These are phyloP conservation scores for Sphenostylis stenocarpa DNA, from an alignment of 306 rosid genomes.

Conservation along the genomic window DNA sequence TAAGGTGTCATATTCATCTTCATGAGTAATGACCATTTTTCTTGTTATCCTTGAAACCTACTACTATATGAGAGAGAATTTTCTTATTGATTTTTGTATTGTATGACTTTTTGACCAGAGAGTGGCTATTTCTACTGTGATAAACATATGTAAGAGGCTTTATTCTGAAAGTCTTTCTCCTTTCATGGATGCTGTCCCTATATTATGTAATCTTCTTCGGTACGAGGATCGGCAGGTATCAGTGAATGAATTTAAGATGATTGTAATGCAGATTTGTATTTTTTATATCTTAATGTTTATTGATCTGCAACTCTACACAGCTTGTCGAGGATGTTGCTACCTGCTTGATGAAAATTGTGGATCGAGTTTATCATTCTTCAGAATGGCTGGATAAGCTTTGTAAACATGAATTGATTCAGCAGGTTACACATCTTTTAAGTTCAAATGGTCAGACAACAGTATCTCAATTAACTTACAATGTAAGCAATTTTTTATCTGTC, in stretches of 20 bases:
- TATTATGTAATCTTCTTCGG: slow-evolving; percentile 85
- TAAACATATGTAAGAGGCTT: slow-evolving; percentile 86
- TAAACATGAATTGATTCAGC: slow-evolving; percentile 73
- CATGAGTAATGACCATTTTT: too few relatives aligned
- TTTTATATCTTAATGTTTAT: slow-evolving; percentile 7
- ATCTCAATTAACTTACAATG: slow-evolving; percentile 67
- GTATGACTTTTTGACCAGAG: slow-evolving; percentile 58
- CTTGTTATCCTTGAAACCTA: too few relatives aligned
- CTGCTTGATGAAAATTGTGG: slow-evolving; percentile 79
- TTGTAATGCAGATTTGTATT: not conserved
- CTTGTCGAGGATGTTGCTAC: slow-evolving; percentile 82
- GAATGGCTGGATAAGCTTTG: slow-evolving; percentile 88
- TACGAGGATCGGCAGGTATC: slow-evolving; percentile 90
- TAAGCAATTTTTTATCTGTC: slow-evolving; percentile 34
- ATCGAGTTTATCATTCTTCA: slow-evolving; percentile 63
- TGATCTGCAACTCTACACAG: slow-evolving; percentile 48
- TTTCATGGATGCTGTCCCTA: slow-evolving; percentile 92
- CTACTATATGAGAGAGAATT: not conserved
- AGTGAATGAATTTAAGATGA: slow-evolving; percentile 13
- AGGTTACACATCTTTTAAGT: slow-evolving; percentile 62
- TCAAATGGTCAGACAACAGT: slow-evolving; percentile 60
- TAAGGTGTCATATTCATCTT: too few relatives aligned
- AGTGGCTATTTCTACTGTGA: slow-evolving; percentile 92
- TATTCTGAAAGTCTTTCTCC: slow-evolving; percentile 72
- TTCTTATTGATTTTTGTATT: slow-evolving; percentile 13